Base-by-base conservation (phyloP, 2,329 filamentous ascomycete species). In the Alternaria infectoria region DNA sequence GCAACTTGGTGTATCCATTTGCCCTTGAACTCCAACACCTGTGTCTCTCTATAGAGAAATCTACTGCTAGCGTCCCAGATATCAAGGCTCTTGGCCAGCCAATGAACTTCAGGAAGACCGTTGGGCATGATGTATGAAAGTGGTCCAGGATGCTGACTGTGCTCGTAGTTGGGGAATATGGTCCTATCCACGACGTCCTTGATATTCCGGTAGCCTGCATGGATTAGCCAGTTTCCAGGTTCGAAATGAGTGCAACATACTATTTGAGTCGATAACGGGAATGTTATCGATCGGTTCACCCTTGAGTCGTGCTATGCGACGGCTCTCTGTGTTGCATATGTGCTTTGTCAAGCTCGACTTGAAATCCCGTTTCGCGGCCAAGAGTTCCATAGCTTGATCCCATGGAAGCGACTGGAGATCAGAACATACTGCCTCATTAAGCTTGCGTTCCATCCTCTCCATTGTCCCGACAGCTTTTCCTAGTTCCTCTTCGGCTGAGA, bases 291-390 rank as follows among this genome's bases (percentile, higher is more conserved):
- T 59, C 9, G 65, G 49, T 6, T 73, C 71, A 23, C 76, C 73
- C 51, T 67, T 74, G 4, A 79, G 54, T 30, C 76, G 74, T 54
- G 74, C 70, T 57, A 78, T 73, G 4, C 75, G 70, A 26, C 75
- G 71, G 15, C 72, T 70, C 57, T 79, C 77, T n/a, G 74, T 59
- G 9, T 74, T 57, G 46, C 74, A 74, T 10, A 77, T 62, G 56
- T 77, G 74, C 57, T 76, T 77, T 26, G 76, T 77, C 56, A 76
- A 55, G 46, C 76, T 79, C 8, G 60, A 66, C 6, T 62, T 68
- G 19, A 78, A 55, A 40, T 73, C 74, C 13, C 60, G 51, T 30
- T 75, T 75, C 44, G 76, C 62, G 8, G 66, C 61, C 7, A 74
- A 54, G 43, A 73, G 49, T 10, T 75, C 75, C 21, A 73, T 60